Base-by-base conservation (phyloP, 2,329 filamentous ascomycete species). In the Diplodia seriata region DNA sequence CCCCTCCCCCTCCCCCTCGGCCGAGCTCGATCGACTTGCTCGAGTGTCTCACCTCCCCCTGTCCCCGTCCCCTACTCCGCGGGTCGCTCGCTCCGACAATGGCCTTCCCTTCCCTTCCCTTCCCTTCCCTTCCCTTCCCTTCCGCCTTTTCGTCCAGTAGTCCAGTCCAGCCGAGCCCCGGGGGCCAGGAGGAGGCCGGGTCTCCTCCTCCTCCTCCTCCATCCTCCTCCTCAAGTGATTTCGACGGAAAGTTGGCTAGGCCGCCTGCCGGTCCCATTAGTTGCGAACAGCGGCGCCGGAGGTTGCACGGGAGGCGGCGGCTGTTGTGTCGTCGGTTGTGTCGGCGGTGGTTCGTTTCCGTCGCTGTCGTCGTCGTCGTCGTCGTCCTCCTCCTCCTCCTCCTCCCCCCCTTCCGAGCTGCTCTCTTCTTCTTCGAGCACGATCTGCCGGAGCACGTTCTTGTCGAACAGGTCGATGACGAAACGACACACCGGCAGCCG, bases 401-500 rank as follows among this genome's bases (percentile, higher is more conserved):
- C n/a, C n/a, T n/a, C n/a, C n/a, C n/a, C 33, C 33, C 11, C 33
- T 14, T 59, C 64, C 4, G 62, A 65, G 50, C 62, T 65, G 20
- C 76, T 81, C 23, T n/a, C n/a, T n/a, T 91, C 90, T 73, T 92
- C 90, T 63, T 91, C 89, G 68, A 97, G 89, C 14, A 99, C 91
- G 69, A 97, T 91, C 71, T 88, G 87, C 70, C 93, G 85, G 80
- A 98, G 85, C 53, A 98, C 92, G 69, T 87, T 90, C 80, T 94
- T 95, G 75, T 98, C 94, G 74, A 99, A 99, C 26, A 99, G 81
- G 76, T 98, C 95, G 69, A 98, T 89, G 43, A 97, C 91, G 80
- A 97, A 94, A 55, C 94, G 90, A 70, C 94, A 90, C 33, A 96
- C 91, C 1, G 90, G 90, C 2, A 99, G 85, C 26, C 93, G 88